Evolutionary conservation across 225 moss, liverwort and hornwort genomes (phyloP).

Genomic region (Sphagnum contortum): DNA sequence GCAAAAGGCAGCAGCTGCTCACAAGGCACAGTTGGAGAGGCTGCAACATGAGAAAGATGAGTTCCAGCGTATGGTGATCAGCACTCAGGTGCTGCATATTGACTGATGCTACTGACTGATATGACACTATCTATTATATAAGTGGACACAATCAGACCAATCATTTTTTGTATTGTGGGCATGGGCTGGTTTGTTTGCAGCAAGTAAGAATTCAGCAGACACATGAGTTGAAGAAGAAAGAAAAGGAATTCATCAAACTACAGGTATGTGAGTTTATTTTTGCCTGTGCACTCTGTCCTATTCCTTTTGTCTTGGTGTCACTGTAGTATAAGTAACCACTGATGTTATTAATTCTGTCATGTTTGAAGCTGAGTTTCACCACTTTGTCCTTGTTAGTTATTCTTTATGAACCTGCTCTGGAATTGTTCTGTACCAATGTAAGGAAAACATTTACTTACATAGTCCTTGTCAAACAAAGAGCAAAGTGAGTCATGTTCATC

Average conservation of each 20-base stretch:
- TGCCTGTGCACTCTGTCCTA: neutral
- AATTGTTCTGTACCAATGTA: no score
- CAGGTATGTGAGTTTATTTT: slow-evolving; percentile 36
- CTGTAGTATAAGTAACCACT: no score
- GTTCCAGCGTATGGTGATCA: slow-evolving; percentile 72
- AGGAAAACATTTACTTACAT: no score
- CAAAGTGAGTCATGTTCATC: no score
- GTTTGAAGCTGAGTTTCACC: neutral
- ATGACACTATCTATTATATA: neutral
- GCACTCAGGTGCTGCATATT: slow-evolving; percentile 38
- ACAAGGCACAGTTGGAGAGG: slow-evolving; percentile 77
- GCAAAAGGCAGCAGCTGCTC: slow-evolving; percentile 63
- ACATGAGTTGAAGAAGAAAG: slow-evolving; percentile 95
- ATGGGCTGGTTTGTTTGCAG: slow-evolving; percentile 22
- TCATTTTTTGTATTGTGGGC: slow-evolving; percentile 7
- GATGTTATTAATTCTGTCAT: neutral
- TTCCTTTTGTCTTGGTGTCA: no score
- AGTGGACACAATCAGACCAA: neutral
- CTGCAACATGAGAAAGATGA: slow-evolving; percentile 82
- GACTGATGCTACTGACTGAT: neutral
- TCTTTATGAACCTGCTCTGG: no score
- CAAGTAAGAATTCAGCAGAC: slow-evolving; percentile 90
- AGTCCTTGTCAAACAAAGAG: no score
- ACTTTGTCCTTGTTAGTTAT: no score
- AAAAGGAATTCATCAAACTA: slow-evolving; percentile 86